Evolutionary conservation across 2,329 filamentous ascomycete genomes (phyloP).

Genomic region (Cryphonectria nitschkei): DNA sequence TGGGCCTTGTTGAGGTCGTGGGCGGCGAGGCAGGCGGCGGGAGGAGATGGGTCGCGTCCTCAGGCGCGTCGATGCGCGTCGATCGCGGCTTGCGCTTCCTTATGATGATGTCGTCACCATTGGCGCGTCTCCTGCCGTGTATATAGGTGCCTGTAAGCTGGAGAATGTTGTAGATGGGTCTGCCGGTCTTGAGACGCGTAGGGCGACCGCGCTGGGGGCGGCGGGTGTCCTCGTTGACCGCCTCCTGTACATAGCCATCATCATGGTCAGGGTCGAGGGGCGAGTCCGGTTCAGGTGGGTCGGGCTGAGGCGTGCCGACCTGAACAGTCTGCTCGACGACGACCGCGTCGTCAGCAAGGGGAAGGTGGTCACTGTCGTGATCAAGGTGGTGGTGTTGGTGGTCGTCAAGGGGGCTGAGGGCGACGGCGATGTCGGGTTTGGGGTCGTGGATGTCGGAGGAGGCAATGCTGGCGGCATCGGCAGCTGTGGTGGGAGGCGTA

Average conservation of each 20-base stretch:
- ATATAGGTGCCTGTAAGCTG: conserved; percentile 64
- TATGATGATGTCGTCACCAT: conserved; percentile 51
- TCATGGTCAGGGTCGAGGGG: conserved; percentile 19
- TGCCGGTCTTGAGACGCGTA: conserved; percentile 55
- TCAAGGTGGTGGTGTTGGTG: neutral
- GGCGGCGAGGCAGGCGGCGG: conserved; percentile 43
- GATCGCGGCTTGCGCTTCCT: conserved; percentile 49
- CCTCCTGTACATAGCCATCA: neutral
- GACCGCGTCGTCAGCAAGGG: conserved; percentile 5
- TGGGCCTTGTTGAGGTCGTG: conserved; percentile 40
- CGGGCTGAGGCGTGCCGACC: conserved; percentile 21
- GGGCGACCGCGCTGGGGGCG: conserved; percentile 49
- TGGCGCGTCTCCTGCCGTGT: conserved; percentile 60
- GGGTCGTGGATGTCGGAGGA: conserved; percentile 36
- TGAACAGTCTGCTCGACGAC: conserved; percentile 37
- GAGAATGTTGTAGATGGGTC: conserved; percentile 69
- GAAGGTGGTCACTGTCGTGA: neutral
- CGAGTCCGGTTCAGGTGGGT: conserved; percentile 8
- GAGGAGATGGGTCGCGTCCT: conserved; percentile 45
- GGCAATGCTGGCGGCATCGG: conserved; percentile 39
- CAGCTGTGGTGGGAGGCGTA: conserved; percentile 40
- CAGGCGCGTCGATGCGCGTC: conserved; percentile 41
- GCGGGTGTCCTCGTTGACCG: neutral
- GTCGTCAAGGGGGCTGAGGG: conserved; percentile 22
- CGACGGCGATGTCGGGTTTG: conserved; percentile 32